A percentile compares a stretch with the other conserved stretches of the same genome.
Conservation (phyloP, 306 rosid species). For the Citrullus colocynthis region DNA sequence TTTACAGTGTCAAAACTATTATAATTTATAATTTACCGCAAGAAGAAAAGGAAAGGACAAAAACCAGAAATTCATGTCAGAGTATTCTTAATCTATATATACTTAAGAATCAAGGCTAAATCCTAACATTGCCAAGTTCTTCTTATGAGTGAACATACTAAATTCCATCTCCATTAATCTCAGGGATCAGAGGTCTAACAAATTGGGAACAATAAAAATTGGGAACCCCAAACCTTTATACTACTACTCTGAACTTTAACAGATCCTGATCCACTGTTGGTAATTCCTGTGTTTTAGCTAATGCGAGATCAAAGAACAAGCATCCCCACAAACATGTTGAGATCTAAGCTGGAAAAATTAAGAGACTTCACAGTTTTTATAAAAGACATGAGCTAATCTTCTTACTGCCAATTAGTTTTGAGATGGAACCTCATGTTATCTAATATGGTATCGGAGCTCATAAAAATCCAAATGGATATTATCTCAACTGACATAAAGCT, state of each 20-base stretch:
- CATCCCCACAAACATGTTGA: no score
- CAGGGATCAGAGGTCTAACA: not conserved
- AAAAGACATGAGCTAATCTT: no score
- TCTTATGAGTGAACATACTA: not conserved
- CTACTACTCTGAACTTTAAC: not conserved
- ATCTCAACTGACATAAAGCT: no score
- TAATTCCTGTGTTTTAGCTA: no score
- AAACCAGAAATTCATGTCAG: not conserved
- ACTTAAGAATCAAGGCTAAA: not conserved
- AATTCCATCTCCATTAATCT: not conserved
- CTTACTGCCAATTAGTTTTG: no score
- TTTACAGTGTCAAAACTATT: not conserved
- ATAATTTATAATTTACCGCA: not conserved
- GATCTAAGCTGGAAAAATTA: no score
- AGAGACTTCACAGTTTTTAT: no score
- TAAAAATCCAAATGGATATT: no score
- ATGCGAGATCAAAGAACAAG: no score
- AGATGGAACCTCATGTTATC: no score
- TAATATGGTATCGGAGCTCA: no score
- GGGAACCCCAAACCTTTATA: not conserved
- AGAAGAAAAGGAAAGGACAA: not conserved
- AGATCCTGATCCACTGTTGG: no score
- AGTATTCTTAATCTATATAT: not conserved
- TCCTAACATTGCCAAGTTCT: not conserved
- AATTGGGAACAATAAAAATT: not conserved